Base-by-base conservation (phyloP, 2,329 filamentous ascomycete genomes). In the Neonectria sp. region DNA sequence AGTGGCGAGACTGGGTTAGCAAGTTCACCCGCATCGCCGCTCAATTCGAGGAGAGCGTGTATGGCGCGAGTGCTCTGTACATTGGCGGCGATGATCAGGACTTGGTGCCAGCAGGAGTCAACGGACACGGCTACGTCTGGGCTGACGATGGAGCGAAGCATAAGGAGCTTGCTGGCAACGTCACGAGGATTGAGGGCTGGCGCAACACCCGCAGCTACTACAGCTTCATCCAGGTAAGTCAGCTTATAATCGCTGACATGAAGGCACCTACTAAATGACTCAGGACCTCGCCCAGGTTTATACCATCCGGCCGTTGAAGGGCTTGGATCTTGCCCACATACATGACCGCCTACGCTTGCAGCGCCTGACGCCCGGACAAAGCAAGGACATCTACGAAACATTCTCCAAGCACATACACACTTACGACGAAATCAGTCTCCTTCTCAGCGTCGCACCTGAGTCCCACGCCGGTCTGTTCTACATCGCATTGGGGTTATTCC, bases 61-160 rank as follows among this genome's bases (percentile, higher is more conserved):
- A 97, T 76, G 97, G 96, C 31, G 94, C 94, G 13, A 97, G 93
- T 65, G 94, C 95, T 37, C 86, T 99, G 37, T 94, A 95, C 77
- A 94, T 97, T 65, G 93, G 93, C 6, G 90, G 91, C 13, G 92
- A 94, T 71, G 93, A 95, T 76, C 85, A 87, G 46, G 90, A 91
- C 45, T 82, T 86, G 66, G 83, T 83, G 43, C 84, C 86, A 4
- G 86, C 87, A 4, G 88, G 87, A 5, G 86, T 93, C 13, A 88
- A 88, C 13, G 95, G 95, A 0, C 96, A 98, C 78, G 96, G 96
- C 46, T 98, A 97, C 78, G 95, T 99, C 37, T 99, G 96, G 96
- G 83, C 92, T 3, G 94, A 97, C 75, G 94, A 98, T 63, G 84
- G 86, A 46, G 88, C 92, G 8, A 95, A 94, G 81, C 88, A 93